phyloP scores from a whole-genome alignment of 192 early-diverging fungal species.

The Geranomyces michiganensis region DNA sequence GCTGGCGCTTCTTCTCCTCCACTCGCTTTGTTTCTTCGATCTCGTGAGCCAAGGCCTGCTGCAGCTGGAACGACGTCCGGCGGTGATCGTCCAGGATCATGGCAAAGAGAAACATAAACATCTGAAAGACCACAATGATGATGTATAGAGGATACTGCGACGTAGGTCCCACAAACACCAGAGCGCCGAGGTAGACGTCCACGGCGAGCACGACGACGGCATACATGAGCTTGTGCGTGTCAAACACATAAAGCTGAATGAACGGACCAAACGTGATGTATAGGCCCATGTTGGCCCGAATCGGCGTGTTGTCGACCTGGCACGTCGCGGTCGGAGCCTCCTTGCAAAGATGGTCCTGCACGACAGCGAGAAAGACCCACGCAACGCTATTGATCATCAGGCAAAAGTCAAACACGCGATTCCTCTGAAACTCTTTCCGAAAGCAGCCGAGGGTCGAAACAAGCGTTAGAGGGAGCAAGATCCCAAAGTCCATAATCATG shows the following conservation, averaged over 20 bases:
- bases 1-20: slow-evolving; percentile 14
- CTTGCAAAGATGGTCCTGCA: neutral
- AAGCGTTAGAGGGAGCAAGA: neutral
- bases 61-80: slow-evolving; percentile 12
- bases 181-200: slow-evolving; percentile 5
- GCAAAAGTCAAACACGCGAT: neutral
- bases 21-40: slow-evolving; percentile 7
- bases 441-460: neutral
- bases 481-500: neutral
- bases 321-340: neutral
- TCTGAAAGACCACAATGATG: slow-evolving; percentile 4
- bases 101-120: slow-evolving; percentile 9
- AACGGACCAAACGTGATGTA: slow-evolving; percentile 17
- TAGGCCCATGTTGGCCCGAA: slow-evolving; percentile 4
- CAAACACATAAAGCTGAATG: slow-evolving; percentile 9
- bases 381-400: slow-evolving; percentile 11
- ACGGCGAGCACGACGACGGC: neutral
- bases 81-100: slow-evolving; percentile 12
- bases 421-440: slow-evolving; percentile 3
- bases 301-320: neutral
- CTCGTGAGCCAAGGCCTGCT: neutral
- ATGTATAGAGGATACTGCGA: slow-evolving; percentile 13
- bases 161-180: neutral
- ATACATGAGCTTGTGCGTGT: slow-evolving; percentile 5
- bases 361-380: slow-evolving; percentile 1